phyloP scores from a whole-genome alignment of 169 alveolate species.

The Plasmodium malariae region DNA sequence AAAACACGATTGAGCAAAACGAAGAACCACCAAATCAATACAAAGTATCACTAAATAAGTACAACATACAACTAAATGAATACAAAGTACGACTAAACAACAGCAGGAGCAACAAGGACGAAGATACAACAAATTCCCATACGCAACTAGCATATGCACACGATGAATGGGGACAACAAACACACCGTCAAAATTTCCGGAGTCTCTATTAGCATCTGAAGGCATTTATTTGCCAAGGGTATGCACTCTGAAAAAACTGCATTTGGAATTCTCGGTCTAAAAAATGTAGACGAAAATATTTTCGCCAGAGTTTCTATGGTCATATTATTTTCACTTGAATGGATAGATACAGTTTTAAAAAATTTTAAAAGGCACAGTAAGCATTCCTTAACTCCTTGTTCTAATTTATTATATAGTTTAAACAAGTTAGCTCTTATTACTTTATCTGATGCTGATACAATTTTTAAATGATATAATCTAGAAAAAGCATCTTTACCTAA shows the following conservation, averaged over 20 bases:
- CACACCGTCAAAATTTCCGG: conserved; percentile 47
- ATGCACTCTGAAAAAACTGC: conserved; percentile 50
- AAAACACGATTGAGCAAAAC: too few species aligned
- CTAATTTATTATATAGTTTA: conserved; percentile 48
- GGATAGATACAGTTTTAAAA: conserved; percentile 44
- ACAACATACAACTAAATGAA: too few species aligned
- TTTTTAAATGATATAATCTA: conserved; percentile 53
- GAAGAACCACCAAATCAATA: too few species aligned
- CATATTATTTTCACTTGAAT: conserved; percentile 73
- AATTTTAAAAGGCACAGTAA: conserved; percentile 42
- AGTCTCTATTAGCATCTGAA: conserved; percentile 45
- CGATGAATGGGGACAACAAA: background rate
- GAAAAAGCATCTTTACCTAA: conserved; percentile 78
- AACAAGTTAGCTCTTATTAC: conserved; percentile 22
- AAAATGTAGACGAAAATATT: conserved; percentile 47
- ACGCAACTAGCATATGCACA: too few species aligned
- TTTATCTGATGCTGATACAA: conserved; percentile 54
- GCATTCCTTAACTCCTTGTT: conserved; percentile 48
- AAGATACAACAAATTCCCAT: too few species aligned
- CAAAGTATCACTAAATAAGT: too few species aligned
- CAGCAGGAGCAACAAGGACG: too few species aligned
- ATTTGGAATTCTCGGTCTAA: conserved; percentile 38
- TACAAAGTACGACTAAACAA: too few species aligned
- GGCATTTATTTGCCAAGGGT: conserved; percentile 41
- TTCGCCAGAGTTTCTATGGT: conserved; percentile 36